Conservation (phyloP, 2,329 filamentous ascomycete genomes). For the Xylogone sp. region DNA sequence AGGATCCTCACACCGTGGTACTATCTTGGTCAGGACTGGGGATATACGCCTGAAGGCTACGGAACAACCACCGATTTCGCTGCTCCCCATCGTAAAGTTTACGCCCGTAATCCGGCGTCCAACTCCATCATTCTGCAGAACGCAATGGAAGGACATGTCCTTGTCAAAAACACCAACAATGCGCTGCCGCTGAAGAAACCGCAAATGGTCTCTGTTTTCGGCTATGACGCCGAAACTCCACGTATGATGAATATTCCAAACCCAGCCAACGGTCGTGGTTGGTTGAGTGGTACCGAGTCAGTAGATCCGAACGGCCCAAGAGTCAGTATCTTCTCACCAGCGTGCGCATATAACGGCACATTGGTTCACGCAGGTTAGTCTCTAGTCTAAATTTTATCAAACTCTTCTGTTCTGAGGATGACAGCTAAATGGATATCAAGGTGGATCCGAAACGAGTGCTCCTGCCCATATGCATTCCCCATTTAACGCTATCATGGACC, state of each 20-base stretch:
- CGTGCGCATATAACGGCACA: too few relatives aligned
- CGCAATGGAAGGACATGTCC: conserved; percentile 59
- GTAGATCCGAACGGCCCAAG: too few relatives aligned
- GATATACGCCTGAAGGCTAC: conserved; percentile 31
- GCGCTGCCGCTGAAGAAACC: conserved; percentile 49
- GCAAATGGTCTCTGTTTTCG: conserved; percentile 53
- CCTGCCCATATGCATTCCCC: too few relatives aligned
- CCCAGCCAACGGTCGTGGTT: too few relatives aligned
- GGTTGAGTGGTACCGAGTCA: too few relatives aligned
- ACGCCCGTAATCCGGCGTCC: conserved; percentile 47
- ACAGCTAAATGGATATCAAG: too few relatives aligned
- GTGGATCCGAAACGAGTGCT: too few relatives aligned
- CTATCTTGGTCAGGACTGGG: conserved; percentile 49
- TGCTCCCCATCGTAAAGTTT: conserved; percentile 45
- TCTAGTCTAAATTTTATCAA: too few relatives aligned
- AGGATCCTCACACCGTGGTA: conserved; percentile 53
- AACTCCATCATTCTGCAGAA: conserved; percentile 47
- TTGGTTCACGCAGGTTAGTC: too few relatives aligned
- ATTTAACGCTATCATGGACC: conserved; percentile 35
- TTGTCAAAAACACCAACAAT: conserved; percentile 57
- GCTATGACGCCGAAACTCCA: conserved; percentile 47
- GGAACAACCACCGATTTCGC: conserved; percentile 47
- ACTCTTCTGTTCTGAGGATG: too few relatives aligned
- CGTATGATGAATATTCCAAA: too few relatives aligned
- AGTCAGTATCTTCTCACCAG: too few relatives aligned